Evolutionary conservation across 352 stramenopile species (phyloP).

Genomic region (Globisporangium sylvaticum): DNA sequence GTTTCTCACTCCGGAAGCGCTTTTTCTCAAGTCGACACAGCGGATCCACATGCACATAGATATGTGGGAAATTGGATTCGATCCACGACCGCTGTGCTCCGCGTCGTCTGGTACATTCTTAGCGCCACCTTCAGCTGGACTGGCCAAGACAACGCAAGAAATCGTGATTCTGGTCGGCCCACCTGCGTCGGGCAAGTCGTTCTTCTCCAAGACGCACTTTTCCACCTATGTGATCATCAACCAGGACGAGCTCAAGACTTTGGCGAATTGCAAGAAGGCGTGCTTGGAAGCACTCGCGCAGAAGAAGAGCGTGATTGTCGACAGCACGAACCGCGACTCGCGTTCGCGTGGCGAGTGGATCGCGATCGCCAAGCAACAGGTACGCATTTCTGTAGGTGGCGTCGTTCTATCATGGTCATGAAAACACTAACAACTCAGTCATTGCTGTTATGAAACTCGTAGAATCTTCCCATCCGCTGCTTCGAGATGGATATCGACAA

Average conservation of each 20-base stretch:
- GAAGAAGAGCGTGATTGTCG: slow-evolving; percentile 77
- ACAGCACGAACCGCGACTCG: slow-evolving; percentile 80
- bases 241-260: slow-evolving; percentile 83
- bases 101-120: slow-evolving; percentile 29
- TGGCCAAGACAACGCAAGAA: slow-evolving; percentile 41
- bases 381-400: slow-evolving; percentile 8
- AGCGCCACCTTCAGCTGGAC: slow-evolving; percentile 19
- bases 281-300: slow-evolving; percentile 48
- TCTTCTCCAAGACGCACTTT: slow-evolving; percentile 45
- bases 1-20: slow-evolving; percentile 81
- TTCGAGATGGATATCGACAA: slow-evolving; percentile 80
- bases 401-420: neutral
- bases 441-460: neutral
- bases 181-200: slow-evolving; percentile 73
- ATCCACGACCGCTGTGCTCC: slow-evolving; percentile 41
- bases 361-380: slow-evolving; percentile 57
- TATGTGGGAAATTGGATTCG: slow-evolving; percentile 74
- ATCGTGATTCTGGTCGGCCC: slow-evolving; percentile 69
- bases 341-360: slow-evolving; percentile 72
- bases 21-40: slow-evolving; percentile 75
- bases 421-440: neutral
- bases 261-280: slow-evolving; percentile 67
- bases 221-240: slow-evolving; percentile 65
- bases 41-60: slow-evolving; percentile 62
- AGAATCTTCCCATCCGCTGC: slow-evolving; percentile 63